Evolutionary conservation across 805 yeast genomes (phyloP).

Genomic region (Starmerella apicola): DNA sequence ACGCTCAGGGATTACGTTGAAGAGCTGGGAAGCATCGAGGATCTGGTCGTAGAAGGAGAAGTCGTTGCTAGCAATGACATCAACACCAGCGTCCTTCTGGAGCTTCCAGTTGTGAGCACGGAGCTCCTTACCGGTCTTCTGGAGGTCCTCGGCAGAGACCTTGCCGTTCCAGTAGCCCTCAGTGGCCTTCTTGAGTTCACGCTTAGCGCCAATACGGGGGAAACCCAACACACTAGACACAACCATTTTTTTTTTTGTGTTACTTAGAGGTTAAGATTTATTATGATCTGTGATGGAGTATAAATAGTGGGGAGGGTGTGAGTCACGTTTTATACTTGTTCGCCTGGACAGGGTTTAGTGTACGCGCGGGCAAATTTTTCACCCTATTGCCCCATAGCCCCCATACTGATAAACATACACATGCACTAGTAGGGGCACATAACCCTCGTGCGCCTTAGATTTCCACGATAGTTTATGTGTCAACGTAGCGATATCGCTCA

Average conservation of each 20-base stretch:
- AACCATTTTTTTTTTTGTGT: constrained; percentile 49
- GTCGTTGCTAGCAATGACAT: constrained; percentile 92
- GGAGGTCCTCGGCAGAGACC: constrained; percentile 71
- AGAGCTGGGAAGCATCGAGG: constrained; percentile 77
- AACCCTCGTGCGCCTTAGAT: too few relatives aligned
- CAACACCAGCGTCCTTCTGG: constrained; percentile 95
- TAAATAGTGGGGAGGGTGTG: background rate
- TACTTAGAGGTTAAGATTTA: too few relatives aligned
- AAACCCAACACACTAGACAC: constrained; percentile 95
- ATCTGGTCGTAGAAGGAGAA: constrained; percentile 98
- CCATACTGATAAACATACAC: too few relatives aligned
- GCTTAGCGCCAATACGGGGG: constrained; percentile 99
- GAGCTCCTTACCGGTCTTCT: constrained; percentile 87
- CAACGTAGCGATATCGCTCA: too few relatives aligned
- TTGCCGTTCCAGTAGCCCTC: constrained; percentile 99
- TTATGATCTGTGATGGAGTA: too few relatives aligned
- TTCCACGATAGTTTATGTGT: too few relatives aligned
- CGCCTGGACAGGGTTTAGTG: background rate
- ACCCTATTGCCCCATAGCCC: too few relatives aligned
- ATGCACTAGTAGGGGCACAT: too few relatives aligned
- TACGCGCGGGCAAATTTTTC: constrained; percentile 17
- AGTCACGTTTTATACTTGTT: constrained; percentile 9
- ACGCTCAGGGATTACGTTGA: constrained; percentile 95
- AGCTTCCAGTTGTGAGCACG: constrained; percentile 96
- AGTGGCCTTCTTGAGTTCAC: constrained; percentile 97